Evolutionary conservation across 345 rosid genomes (phyloP).

Genomic region (Odontarrhena argentea): DNA sequence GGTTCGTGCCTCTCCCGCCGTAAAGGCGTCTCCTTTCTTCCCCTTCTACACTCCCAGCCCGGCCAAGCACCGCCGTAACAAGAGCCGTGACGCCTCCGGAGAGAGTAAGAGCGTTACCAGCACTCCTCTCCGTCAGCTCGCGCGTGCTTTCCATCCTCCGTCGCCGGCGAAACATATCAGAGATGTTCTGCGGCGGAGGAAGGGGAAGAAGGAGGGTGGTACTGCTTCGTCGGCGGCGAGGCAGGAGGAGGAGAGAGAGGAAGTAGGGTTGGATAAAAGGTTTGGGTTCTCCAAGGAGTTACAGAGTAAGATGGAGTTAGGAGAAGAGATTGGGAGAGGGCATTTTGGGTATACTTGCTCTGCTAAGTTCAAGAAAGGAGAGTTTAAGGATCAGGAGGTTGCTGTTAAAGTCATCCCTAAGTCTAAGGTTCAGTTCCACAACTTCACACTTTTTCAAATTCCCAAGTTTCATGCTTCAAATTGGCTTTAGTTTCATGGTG

Average conservation of each 20-base stretch:
- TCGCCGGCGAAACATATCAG: conserved; percentile 93
- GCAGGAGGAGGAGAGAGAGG: conserved; percentile 50
- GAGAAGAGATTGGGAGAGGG: conserved; percentile 93
- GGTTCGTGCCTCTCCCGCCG: conserved; percentile 35
- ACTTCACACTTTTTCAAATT: background rate
- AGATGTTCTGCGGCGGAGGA: conserved; percentile 66
- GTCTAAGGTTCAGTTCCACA: conserved; percentile 64
- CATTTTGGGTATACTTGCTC: conserved; percentile 97
- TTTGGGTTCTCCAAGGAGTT: conserved; percentile 88
- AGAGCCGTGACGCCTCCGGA: conserved; percentile 48
- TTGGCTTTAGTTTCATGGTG: background rate
- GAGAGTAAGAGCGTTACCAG: conserved; percentile 46
- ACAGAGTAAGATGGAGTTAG: conserved; percentile 62
- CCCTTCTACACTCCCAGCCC: conserved; percentile 74
- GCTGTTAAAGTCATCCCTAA: conserved; percentile 97
- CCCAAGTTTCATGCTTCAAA: conserved; percentile 2
- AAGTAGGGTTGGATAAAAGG: conserved; percentile 73
- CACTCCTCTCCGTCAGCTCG: conserved; percentile 74
- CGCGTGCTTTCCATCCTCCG: conserved; percentile 80
- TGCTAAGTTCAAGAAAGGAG: conserved; percentile 91
- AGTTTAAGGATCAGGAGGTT: conserved; percentile 75
- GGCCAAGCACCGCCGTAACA: conserved; percentile 51
- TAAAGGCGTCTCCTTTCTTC: conserved; percentile 51
- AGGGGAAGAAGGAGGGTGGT: conserved; percentile 43
- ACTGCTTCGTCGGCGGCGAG: conserved; percentile 35